Percentiles rank a stretch among this genome's conserved stretches.
phyloP scores from a whole-genome alignment of 2,329 filamentous ascomycete species.

The Periconia macrospinosa region DNA sequence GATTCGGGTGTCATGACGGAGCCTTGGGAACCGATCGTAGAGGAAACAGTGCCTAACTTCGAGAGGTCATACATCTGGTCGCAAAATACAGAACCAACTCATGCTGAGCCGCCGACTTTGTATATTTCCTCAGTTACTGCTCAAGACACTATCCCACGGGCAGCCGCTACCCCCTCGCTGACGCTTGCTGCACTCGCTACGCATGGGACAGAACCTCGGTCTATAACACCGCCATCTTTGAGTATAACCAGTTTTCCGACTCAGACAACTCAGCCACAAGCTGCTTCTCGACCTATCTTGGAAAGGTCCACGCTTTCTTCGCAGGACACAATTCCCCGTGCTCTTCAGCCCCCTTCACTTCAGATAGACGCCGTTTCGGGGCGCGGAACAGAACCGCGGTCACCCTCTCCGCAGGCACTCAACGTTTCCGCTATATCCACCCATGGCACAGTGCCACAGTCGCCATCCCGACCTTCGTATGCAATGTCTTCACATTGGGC shows the following conservation, averaged over 20 bases:
- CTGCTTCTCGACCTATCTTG: constrained; percentile 7
- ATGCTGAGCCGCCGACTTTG: constrained; percentile 16
- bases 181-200: constrained; percentile 21
- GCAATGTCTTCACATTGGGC: constrained; percentile 15
- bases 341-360: constrained; percentile 14
- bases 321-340: constrained; percentile 21
- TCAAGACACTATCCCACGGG: constrained; percentile 27
- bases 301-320: constrained; percentile 15
- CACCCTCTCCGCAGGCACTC: constrained; percentile 14
- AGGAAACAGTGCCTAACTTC: constrained; percentile 16
- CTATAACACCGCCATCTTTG: constrained; percentile 15
- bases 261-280: constrained; percentile 16
- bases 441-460: constrained; percentile 11
- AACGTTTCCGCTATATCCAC: constrained; percentile 18
- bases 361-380: constrained; percentile 14
- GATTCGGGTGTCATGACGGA: constrained; percentile 67
- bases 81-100: constrained; percentile 29
- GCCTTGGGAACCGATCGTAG: constrained; percentile 51
- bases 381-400: constrained; percentile 26
- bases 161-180: constrained; percentile 17
- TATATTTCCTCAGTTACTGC: constrained; percentile 22
- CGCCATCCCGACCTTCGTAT: constrained; percentile 5
- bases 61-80: constrained; percentile 31
- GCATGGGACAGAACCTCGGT: constrained; percentile 29
- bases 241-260: constrained; percentile 17